Evolutionary conservation across 352 stramenopile genomes (phyloP).

Genomic region (Globisporangium iwayamae): DNA sequence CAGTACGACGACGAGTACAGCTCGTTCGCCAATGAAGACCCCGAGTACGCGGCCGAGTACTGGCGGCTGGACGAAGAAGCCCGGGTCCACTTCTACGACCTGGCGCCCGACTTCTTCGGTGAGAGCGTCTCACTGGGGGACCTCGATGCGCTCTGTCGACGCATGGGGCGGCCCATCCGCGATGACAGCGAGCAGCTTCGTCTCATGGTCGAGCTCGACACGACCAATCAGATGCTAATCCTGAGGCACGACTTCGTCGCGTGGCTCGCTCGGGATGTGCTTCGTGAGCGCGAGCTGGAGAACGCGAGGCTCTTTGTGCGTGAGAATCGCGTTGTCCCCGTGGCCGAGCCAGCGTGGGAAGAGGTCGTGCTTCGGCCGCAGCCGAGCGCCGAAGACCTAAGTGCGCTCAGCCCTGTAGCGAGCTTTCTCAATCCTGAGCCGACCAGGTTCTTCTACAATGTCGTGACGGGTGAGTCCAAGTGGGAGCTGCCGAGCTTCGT

Average conservation of each 20-base stretch:
- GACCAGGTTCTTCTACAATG: constrained; percentile 47
- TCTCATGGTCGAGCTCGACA: constrained; percentile 56
- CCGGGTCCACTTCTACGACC: constrained; percentile 27
- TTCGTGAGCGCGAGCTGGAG: constrained; percentile 22
- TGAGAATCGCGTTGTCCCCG: constrained; percentile 15
- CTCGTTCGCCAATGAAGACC: background rate
- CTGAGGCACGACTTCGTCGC: constrained; percentile 44
- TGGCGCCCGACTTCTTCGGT: constrained; percentile 31
- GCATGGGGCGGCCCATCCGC: constrained; percentile 33
- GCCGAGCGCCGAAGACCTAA: background rate
- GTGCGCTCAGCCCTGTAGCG: background rate
- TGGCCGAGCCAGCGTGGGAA: constrained; percentile 43
- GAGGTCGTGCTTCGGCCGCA: constrained; percentile 24
- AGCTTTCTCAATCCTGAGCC: constrained; percentile 6
- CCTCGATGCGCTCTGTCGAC: constrained; percentile 44
- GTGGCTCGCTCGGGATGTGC: constrained; percentile 46
- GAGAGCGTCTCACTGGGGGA: constrained; percentile 34
- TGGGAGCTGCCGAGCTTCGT: constrained; percentile 48
- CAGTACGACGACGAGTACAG: background rate
- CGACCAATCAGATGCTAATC: constrained; percentile 55
- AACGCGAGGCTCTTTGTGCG: constrained; percentile 8
- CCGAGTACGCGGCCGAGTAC: constrained; percentile 36
- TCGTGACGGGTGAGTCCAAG: constrained; percentile 41
- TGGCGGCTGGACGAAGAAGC: constrained; percentile 49
- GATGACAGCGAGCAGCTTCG: constrained; percentile 41